phyloP scores from a whole-genome alignment of 805 yeast species.

The Candida taoyuanica region DNA sequence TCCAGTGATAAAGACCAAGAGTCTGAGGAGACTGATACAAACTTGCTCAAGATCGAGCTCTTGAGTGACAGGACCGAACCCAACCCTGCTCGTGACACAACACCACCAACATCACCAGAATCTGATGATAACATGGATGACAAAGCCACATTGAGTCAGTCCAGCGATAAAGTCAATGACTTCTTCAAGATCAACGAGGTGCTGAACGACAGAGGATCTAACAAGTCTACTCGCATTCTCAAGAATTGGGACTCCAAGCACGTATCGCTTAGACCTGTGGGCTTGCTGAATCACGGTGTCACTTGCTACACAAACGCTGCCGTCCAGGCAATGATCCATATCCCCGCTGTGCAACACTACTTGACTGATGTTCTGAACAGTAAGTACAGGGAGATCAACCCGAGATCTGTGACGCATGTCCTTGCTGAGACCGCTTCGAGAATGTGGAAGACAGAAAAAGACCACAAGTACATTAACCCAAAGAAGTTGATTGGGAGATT shows the following conservation, averaged over 20 bases:
- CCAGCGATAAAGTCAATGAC: slow-evolving; percentile 48
- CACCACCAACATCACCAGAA: slow-evolving; percentile 32
- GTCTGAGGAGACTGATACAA: slow-evolving; percentile 2
- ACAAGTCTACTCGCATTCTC: slow-evolving; percentile 49
- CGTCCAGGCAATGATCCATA: slow-evolving; percentile 82
- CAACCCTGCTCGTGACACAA: slow-evolving; percentile 17
- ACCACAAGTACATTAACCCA: slow-evolving; percentile 61
- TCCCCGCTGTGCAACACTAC: slow-evolving; percentile 88
- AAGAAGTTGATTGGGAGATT: slow-evolving; percentile 63
- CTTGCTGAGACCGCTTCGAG: slow-evolving; percentile 64
- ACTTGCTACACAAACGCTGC: slow-evolving; percentile 97
- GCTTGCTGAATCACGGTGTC: slow-evolving; percentile 86
- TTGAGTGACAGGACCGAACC: slow-evolving; percentile 17
- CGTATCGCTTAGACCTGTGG: slow-evolving; percentile 47
- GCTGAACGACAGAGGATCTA: slow-evolving; percentile 58
- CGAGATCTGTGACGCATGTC: slow-evolving; percentile 57
- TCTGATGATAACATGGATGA: slow-evolving; percentile 31
- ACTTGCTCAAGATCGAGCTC: slow-evolving; percentile 24
- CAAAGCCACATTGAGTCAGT: slow-evolving; percentile 9
- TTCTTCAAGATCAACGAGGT: slow-evolving; percentile 59
- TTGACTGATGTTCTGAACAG: slow-evolving; percentile 58
- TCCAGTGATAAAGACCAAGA: slow-evolving; percentile 13
- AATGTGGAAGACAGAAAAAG: slow-evolving; percentile 50
- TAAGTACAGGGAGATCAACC: slow-evolving; percentile 43
- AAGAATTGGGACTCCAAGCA: slow-evolving; percentile 68